These are phyloP conservation scores for Mycena polygramma DNA, from an alignment of 768 basidiomycete species.

Conservation along the genomic window DNA sequence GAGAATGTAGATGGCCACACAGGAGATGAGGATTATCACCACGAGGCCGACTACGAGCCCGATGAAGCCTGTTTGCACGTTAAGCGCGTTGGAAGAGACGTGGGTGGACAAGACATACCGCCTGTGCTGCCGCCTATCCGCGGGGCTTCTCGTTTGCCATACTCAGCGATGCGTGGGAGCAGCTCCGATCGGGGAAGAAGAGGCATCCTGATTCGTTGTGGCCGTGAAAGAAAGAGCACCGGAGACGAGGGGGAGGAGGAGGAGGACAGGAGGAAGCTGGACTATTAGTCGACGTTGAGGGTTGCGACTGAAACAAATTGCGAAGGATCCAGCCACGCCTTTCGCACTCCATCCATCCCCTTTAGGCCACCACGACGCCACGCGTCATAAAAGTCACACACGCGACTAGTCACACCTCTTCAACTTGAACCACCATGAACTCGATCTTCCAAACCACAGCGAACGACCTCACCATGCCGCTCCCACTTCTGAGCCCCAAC, in stretches of 20 bases:
- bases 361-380: not conserved
- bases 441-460: no score
- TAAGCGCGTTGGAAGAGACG: slow-evolving; percentile 18
- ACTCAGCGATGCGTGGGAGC: not conserved
- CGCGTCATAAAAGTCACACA: not conserved
- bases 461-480: no score
- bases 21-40: slow-evolving; percentile 66
- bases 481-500: no score
- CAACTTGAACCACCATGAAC: no score
- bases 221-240: no score
- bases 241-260: not conserved
- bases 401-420: not conserved
- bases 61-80: slow-evolving; percentile 63
- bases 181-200: not conserved
- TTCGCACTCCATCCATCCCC: not conserved
- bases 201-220: not conserved
- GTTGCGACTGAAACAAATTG: slow-evolving; percentile 10
- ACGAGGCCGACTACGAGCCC: slow-evolving; percentile 68
- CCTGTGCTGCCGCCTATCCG: slow-evolving; percentile 31
- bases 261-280: not conserved
- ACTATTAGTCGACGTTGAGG: no score
- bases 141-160: slow-evolving; percentile 26
- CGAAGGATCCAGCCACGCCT: no score
- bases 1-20: slow-evolving; percentile 68
- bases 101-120: slow-evolving; percentile 10